Conservation (phyloP, 306 rosid genomes). For the Acacia acuminata region DNA sequence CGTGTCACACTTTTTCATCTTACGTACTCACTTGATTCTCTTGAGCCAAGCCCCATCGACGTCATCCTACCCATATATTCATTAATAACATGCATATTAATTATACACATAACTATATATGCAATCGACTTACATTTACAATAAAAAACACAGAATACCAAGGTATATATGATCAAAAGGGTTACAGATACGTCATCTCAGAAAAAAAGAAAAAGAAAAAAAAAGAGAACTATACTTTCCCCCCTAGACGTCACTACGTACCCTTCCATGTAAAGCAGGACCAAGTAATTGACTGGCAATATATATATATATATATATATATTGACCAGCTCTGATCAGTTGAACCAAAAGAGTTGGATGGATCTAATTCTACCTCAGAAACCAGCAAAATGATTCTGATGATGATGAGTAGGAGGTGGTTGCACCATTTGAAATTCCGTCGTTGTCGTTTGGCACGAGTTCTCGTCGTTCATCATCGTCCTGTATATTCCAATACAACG, state of each 20-base stretch:
- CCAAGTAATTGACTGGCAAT: conserved; percentile 18
- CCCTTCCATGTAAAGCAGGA: conserved; percentile 42
- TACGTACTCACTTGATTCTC: not conserved
- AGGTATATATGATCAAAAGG: not conserved
- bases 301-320: not conserved
- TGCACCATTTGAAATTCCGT: conserved; percentile 85
- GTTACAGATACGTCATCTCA: conserved; percentile 1
- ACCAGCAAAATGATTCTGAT: conserved; percentile 55
- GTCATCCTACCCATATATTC: conserved; percentile 27
- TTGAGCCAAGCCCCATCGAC: conserved; percentile 16
- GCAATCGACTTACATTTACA: conserved; percentile 47
- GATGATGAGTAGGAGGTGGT: conserved; percentile 36
- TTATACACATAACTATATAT: not conserved
- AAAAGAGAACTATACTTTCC: conserved; percentile 1
- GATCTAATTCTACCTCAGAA: conserved; percentile 45
- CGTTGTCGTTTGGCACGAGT: conserved; percentile 79
- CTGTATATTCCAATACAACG: conserved; percentile 33
- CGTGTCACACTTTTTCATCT: not conserved
- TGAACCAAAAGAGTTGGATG: not conserved
- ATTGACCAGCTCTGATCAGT: not conserved
- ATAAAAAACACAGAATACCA: conserved; percentile 23
- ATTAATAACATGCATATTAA: not conserved
- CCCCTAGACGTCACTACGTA: conserved; percentile 10
- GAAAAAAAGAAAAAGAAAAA: not conserved
- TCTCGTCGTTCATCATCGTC: conserved; percentile 63